Percentiles rank a stretch among this genome's conserved stretches.
Evolutionary conservation across 2,329 filamentous ascomycete genomes (phyloP).

Genomic region (Zymoseptoria passerinii): DNA sequence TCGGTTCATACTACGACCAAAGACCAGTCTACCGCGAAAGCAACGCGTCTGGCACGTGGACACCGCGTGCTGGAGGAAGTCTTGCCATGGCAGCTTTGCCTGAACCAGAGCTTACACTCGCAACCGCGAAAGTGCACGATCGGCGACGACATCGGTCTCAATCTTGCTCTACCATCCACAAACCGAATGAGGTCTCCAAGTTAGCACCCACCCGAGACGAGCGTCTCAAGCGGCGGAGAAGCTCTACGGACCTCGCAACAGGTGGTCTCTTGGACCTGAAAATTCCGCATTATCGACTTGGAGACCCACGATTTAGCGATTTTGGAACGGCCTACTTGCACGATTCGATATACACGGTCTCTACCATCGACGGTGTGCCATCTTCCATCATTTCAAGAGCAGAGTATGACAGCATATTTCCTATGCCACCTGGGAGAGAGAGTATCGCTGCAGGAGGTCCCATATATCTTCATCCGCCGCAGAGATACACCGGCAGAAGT

Average conservation of each 20-base stretch:
- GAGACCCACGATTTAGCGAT: slow-evolving; percentile 70
- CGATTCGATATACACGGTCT: slow-evolving; percentile 65
- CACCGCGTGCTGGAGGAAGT: slow-evolving; percentile 14
- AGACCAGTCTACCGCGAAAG: slow-evolving; percentile 14
- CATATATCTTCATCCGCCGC: slow-evolving; percentile 15
- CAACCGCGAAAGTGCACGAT: slow-evolving; percentile 16
- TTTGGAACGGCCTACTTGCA: slow-evolving; percentile 69
- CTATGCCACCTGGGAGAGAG: slow-evolving; percentile 30
- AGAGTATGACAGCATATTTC: slow-evolving; percentile 36
- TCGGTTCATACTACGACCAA: slow-evolving; percentile 8
- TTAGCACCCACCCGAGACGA: slow-evolving; percentile 19
- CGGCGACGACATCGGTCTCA: slow-evolving; percentile 47
- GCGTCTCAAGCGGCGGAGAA: slow-evolving; percentile 18
- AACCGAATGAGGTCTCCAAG: slow-evolving; percentile 20
- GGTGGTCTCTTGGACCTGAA: slow-evolving; percentile 23
- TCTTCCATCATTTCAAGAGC: slow-evolving; percentile 51
- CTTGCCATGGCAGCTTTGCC: slow-evolving; percentile 5
- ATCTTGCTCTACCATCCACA: slow-evolving; percentile 61
- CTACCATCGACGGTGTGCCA: slow-evolving; percentile 59
- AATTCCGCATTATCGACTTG: slow-evolving; percentile 78
- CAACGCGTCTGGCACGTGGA: slow-evolving; percentile 20
- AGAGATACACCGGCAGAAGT: background rate
- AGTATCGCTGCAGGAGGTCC: slow-evolving; percentile 3
- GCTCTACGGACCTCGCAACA: slow-evolving; percentile 20
- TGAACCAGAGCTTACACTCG: slow-evolving; percentile 17